These are phyloP conservation scores for Amniculicola lignicola DNA, from an alignment of 495 filamentous ascomycete species.

Conservation along the genomic window DNA sequence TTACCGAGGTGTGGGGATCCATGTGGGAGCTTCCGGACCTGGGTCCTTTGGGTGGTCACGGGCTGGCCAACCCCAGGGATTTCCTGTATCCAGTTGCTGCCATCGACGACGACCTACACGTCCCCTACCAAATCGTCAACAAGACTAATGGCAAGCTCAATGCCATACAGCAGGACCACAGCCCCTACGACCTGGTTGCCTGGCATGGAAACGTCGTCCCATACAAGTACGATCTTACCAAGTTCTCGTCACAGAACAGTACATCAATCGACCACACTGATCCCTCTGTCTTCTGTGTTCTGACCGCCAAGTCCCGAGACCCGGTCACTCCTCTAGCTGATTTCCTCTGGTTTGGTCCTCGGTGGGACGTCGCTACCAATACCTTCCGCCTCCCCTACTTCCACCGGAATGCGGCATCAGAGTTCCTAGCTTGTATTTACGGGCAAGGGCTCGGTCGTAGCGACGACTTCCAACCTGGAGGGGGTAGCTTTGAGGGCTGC, in stretches of 20 bases:
- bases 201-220: constrained; percentile 49
- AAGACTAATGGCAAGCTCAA: constrained; percentile 43
- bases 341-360: constrained; percentile 48
- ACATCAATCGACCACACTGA: constrained; percentile 48
- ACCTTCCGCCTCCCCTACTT: constrained; percentile 48
- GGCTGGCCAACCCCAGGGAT: constrained; percentile 45
- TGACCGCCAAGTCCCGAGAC: constrained; percentile 45
- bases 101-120: constrained; percentile 45
- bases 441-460: constrained; percentile 45
- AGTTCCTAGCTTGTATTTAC: constrained; percentile 46
- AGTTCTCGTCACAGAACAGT: constrained; percentile 45
- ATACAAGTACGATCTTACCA: constrained; percentile 48
- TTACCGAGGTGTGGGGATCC: constrained; percentile 46
- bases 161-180: constrained; percentile 46
- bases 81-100: constrained; percentile 45
- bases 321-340: constrained; percentile 42
- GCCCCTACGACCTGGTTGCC: constrained; percentile 45
- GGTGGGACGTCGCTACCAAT: constrained; percentile 47
- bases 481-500: constrained; percentile 45
- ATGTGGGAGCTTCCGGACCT: constrained; percentile 46
- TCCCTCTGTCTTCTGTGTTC: constrained; percentile 43
- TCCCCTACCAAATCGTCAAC: constrained; percentile 42
- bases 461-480: constrained; percentile 46
- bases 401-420: constrained; percentile 46
- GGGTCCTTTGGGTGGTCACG: constrained; percentile 44